Evolutionary conservation across 169 alveolate genomes (phyloP).

Genomic region (Amoebophrya sp.): DNA sequence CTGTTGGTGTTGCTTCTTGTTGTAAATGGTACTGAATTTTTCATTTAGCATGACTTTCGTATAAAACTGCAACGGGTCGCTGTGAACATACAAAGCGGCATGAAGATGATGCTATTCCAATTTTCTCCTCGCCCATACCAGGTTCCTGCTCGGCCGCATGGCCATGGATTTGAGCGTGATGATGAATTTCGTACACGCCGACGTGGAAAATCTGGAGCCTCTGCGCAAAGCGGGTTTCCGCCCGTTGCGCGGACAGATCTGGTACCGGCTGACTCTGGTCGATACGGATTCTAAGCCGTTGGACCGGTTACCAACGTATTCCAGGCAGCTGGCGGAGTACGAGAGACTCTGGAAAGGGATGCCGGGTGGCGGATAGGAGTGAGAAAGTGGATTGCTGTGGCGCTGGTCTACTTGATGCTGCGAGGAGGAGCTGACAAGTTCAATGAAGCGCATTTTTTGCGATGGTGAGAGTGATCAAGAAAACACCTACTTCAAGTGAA

Average conservation of each 20-base stretch:
- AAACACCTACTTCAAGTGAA: no score
- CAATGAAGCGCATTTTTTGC: no score
- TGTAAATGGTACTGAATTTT: no score
- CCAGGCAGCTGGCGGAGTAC: not conserved
- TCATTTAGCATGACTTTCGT: no score
- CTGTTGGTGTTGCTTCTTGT: no score
- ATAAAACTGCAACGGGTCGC: no score
- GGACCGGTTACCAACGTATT: not conserved
- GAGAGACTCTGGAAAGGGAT: not conserved
- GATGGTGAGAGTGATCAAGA: no score
- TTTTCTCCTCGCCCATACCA: not conserved
- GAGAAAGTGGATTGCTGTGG: not conserved
- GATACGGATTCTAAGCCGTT: not conserved
- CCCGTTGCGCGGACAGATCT: not conserved
- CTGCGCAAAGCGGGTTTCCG: not conserved
- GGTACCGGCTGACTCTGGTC: not conserved
- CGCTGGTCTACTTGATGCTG: no score
- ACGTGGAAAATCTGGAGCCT: not conserved
- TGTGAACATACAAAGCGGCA: no score
- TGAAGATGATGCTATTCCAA: no score
- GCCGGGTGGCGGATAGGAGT: not conserved
- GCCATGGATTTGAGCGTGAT: not conserved
- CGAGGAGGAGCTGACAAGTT: no score
- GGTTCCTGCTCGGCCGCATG: constrained; percentile 7
- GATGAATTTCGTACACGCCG: not conserved